Base-by-base conservation (phyloP, 2,329 filamentous ascomycete species). In the Fusarium begoniae region DNA sequence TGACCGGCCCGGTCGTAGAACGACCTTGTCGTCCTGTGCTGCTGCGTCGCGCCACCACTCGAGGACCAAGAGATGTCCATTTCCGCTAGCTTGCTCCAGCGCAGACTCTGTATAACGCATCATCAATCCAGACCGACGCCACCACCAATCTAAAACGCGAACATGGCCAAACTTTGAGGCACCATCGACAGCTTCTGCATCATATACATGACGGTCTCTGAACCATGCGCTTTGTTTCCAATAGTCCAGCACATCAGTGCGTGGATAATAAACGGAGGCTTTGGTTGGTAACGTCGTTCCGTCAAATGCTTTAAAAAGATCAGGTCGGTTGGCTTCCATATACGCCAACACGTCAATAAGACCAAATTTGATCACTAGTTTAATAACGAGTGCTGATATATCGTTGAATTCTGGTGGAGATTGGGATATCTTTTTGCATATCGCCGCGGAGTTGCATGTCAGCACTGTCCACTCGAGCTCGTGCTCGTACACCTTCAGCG, bases 141-240 rank as follows among this genome's bases (percentile, higher is more conserved):
- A 93, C 96, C 96, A 98, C 93, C 94, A 97, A 78, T 98, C 93
- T 3, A 98, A 87, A 0, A 97, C 92, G 73, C 94, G 90, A 20
- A 97, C 89, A 76, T 95, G 96, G 9, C 96, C 95, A 66, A 94
- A 92, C 61, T 93, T 92, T 4, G 94, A 97, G 12, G 96, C 96
- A 37, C 93, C 93, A 79, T 98, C 95, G 32, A 98, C 88, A 17
- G 95, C 94, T 81, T 97, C 94, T 44, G 89, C 86, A 58, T 93
- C 93, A 81, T 98, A 98, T 47, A 80, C 78, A 79, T 97, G 94
- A 79, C 96, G 95, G 69, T 93, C 94, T 6, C 94, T 87, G 72
- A 98, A 96, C 18, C 92, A 94, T 0, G 92, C 90, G 20, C 93
- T 95, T 38, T 92, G 93, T 57, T 91, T 91, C 96, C 96, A 98